Conservation (phyloP, 2,329 filamentous ascomycete genomes). For the Monosporascus sp. region DNA sequence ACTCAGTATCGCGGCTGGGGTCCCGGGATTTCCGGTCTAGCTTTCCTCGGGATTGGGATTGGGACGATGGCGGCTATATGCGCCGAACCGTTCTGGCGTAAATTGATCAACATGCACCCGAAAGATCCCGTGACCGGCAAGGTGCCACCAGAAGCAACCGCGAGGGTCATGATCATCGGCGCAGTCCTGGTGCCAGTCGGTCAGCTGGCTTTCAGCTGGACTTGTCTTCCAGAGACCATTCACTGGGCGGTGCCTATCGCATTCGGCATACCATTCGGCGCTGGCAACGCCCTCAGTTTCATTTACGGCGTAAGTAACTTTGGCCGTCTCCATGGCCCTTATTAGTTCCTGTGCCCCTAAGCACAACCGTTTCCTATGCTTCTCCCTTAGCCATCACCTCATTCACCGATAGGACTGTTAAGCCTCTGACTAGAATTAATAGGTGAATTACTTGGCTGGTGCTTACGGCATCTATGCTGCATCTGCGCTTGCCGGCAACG, state of each 20-base stretch:
- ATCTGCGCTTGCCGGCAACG: conserved; percentile 73
- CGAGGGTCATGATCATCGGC: conserved; percentile 73
- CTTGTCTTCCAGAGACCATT: conserved; percentile 67
- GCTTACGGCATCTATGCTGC: conserved; percentile 79
- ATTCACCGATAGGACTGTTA: no score
- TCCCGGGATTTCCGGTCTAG: conserved; percentile 65
- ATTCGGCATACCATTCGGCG: conserved; percentile 73
- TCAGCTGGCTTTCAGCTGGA: conserved; percentile 86
- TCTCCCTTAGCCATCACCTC: no score
- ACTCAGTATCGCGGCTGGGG: conserved; percentile 69
- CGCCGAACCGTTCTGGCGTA: conserved; percentile 66
- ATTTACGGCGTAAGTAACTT: conserved; percentile 59
- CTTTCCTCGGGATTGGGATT: conserved; percentile 67
- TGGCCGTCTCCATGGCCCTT: background rate
- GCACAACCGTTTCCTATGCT: no score
- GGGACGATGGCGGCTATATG: conserved; percentile 58
- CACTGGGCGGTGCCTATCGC: conserved; percentile 78
- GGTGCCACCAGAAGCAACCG: conserved; percentile 72
- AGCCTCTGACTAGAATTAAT: background rate
- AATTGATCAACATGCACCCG: conserved; percentile 70
- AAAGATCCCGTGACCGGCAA: conserved; percentile 70
- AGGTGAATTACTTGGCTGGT: conserved; percentile 67
- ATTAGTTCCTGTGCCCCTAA: no score
- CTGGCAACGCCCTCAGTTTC: conserved; percentile 71
- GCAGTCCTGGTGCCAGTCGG: conserved; percentile 69